A percentile compares a stretch with the other conserved stretches of the same genome.
phyloP scores from a whole-genome alignment of 192 early-diverging fungal species.

The Linnemannia zychae region DNA sequence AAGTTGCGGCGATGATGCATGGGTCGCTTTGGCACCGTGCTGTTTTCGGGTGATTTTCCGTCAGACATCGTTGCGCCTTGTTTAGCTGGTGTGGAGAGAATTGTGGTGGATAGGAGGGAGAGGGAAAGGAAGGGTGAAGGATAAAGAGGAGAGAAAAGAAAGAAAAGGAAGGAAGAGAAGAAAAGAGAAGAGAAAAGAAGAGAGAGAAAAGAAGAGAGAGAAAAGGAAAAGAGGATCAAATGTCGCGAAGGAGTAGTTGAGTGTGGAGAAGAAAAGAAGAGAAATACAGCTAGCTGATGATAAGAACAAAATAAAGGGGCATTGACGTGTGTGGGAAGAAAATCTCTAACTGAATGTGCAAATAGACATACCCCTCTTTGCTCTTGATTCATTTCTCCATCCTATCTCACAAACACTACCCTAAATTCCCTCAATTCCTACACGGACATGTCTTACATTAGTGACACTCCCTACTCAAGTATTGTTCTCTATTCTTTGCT shows the following conservation, averaged over 20 bases:
- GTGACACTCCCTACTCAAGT: neutral
- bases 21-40: conserved; percentile 41
- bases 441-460: neutral
- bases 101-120: neutral
- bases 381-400: no score
- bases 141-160: neutral
- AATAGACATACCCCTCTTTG: no score
- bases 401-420: neutral
- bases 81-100: neutral
- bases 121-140: neutral
- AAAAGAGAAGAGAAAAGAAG: neutral
- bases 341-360: neutral
- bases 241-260: neutral
- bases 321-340: conserved; percentile 9
- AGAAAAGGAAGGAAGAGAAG: neutral
- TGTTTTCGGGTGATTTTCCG: conserved; percentile 32
- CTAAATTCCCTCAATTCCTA: neutral
- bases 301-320: neutral
- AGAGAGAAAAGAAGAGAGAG: no score
- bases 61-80: conserved; percentile 37
- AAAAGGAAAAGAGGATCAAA: conserved; percentile 1
- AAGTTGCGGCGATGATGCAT: conserved; percentile 58
- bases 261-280: conserved; percentile 32
- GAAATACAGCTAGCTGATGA: neutral
- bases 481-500: neutral